Conservation (phyloP, 108 stramenopile genomes). For the Fragilaria crotonensis region DNA sequence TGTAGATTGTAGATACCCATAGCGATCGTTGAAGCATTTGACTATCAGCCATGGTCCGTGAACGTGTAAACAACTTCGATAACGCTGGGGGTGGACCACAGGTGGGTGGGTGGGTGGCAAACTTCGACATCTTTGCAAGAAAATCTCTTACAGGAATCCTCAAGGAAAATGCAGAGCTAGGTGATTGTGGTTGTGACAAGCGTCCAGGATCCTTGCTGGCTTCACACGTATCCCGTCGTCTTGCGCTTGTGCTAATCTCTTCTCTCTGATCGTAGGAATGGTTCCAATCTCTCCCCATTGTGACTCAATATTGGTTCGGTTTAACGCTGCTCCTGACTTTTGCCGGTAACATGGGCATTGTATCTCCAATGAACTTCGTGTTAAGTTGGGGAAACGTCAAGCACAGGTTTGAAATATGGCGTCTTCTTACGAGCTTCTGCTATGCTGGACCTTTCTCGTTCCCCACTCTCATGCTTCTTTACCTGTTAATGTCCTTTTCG, state of each 20-base stretch:
- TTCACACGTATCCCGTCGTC: no score
- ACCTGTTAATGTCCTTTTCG: slow-evolving; percentile 58
- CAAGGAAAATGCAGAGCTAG: not conserved
- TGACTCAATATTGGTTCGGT: slow-evolving; percentile 81
- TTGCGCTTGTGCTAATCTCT: not conserved
- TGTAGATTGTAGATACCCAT: no score
- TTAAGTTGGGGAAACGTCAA: slow-evolving; percentile 47
- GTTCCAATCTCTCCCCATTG: slow-evolving; percentile 74
- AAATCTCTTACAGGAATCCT: not conserved
- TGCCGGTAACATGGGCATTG: slow-evolving; percentile 59
- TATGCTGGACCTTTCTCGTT: slow-evolving; percentile 68
- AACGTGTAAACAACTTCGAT: not conserved
- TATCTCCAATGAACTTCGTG: slow-evolving; percentile 45
- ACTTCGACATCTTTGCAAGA: not conserved
- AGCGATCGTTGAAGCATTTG: no score
- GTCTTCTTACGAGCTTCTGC: slow-evolving; percentile 68
- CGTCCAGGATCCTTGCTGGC: no score
- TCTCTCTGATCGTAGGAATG: slow-evolving; percentile 46
- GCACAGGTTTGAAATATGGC: slow-evolving; percentile 63
- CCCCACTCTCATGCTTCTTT: slow-evolving; percentile 59
- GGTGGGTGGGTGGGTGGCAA: not conserved
- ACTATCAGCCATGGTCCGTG: not conserved
- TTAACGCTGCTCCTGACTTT: slow-evolving; percentile 52
- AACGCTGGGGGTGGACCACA: not conserved
- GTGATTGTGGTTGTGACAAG: no score